Percentiles rank a stretch among this genome's conserved stretches.
phyloP scores from a whole-genome alignment of 2,329 filamentous ascomycete genomes.

The Ceratocystis papillata region DNA sequence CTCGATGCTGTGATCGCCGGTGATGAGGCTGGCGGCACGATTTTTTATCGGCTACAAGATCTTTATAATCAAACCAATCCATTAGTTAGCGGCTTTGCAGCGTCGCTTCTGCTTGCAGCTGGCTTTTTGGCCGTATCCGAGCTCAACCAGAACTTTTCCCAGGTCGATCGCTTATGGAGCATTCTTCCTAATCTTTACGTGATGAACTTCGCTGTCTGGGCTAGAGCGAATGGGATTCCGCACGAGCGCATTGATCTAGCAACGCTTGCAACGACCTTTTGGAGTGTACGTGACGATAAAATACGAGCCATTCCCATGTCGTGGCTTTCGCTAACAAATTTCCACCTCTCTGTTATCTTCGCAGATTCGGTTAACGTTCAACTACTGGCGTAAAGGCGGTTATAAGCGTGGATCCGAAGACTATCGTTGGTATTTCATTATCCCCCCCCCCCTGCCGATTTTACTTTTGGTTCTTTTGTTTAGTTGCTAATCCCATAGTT shows the following conservation, averaged over 20 bases:
- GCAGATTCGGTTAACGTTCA: slow-evolving; percentile 74
- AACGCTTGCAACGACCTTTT: slow-evolving; percentile 58
- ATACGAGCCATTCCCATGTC: neutral
- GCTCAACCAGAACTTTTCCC: slow-evolving; percentile 88
- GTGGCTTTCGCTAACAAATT: slow-evolving; percentile 15
- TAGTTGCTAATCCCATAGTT: slow-evolving; percentile 26
- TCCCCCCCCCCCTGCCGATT: neutral
- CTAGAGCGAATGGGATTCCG: slow-evolving; percentile 59
- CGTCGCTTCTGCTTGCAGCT: slow-evolving; percentile 58
- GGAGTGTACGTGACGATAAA: slow-evolving; percentile 54
- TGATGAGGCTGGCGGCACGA: slow-evolving; percentile 28
- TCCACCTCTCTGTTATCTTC: neutral
- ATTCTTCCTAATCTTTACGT: slow-evolving; percentile 80
- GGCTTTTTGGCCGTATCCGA: slow-evolving; percentile 69
- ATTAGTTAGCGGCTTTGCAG: slow-evolving; percentile 60
- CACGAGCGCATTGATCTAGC: slow-evolving; percentile 62
- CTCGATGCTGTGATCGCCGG: slow-evolving; percentile 46
- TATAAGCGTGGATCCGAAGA: slow-evolving; percentile 85
- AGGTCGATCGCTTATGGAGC: slow-evolving; percentile 88
- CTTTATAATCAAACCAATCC: slow-evolving; percentile 83
- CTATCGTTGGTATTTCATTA: slow-evolving; percentile 60
- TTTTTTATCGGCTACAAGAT: slow-evolving; percentile 27
- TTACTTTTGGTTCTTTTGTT: neutral
- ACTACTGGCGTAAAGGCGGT: slow-evolving; percentile 93
- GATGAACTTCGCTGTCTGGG: slow-evolving; percentile 73